Base-by-base conservation (phyloP, 129 eudicot species). In the Kitagawia praeruptora region DNA sequence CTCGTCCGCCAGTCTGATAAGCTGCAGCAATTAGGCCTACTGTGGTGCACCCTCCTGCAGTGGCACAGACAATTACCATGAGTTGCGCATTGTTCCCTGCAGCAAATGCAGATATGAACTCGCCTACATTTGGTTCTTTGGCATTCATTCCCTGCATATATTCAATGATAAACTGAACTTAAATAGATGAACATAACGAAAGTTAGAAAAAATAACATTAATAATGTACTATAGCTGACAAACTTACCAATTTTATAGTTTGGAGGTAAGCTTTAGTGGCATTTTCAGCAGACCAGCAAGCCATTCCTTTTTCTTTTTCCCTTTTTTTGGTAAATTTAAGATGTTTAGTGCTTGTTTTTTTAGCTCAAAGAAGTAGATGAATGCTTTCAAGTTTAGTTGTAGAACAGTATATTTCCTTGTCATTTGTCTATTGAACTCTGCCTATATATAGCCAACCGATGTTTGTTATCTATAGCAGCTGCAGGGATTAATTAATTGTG, bases 261-360 rank as follows among this genome's bases (percentile, higher is more conserved):
- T 87, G 87, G 82, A 92, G 91, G 87, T 92, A 95, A 49, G 97
- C 97, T 79, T 90, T 90, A 46, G 97, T 95, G 84, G 97, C 98
- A 77, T 92, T 92, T 86, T 95, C 98, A 83, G 97, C 98, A 77
- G 98, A 92, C 98, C 98, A 95, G 84, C 80, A 84, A 79, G 78
- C 90, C 93, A 90, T 94, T 6, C 21, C 27, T 19, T 19, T 46
- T 2, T 46, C 12, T 2, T 46, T 11, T 46, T 44, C 11, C 49
- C 0, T 6, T 6, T 8, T 58, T 58, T 23, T 8, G 0, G 31
- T 11, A n/a, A 58, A 58, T 58, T 23, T 6, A 58, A 40, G 75
- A 18, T 11, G 75, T 72, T 69, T 70, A 58, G 73, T 53, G 51
- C 11, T 76, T 76, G 77, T 56, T 54, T 54, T 54, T 53, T 56